Percentiles rank a stretch among this genome's conserved stretches.
Evolutionary conservation across 768 basidiomycete genomes (phyloP).

Genomic region (Phallus indusiatus): DNA sequence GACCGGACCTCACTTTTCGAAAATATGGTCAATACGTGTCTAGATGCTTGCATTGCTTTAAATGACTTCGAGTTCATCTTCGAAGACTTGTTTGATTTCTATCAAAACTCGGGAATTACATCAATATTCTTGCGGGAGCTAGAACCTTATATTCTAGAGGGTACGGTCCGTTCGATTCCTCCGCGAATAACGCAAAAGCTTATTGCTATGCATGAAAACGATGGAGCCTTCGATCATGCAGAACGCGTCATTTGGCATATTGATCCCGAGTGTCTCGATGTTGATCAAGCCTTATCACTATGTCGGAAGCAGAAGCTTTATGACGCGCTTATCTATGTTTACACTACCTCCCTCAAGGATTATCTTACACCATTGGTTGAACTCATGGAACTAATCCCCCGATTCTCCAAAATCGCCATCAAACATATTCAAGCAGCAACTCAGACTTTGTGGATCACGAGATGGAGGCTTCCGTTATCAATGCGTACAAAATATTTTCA

Average conservation of each 20-base stretch:
- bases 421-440: conserved; percentile 6
- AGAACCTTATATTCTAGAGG: conserved; percentile 72
- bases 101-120: conserved; percentile 74
- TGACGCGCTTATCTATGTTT: conserved; percentile 92
- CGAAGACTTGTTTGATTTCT: conserved; percentile 88
- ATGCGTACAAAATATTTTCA: conserved; percentile 87
- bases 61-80: conserved; percentile 81
- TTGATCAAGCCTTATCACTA: conserved; percentile 83
- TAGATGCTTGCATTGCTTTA: conserved; percentile 71
- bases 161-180: conserved; percentile 65
- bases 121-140: conserved; percentile 76
- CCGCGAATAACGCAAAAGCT: conserved; percentile 83
- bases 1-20: conserved; percentile 89
- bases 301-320: conserved; percentile 80
- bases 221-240: conserved; percentile 59
- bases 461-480: conserved; percentile 15
- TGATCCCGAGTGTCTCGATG: conserved; percentile 81
- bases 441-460: not conserved
- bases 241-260: conserved; percentile 96
- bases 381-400: conserved; percentile 66
- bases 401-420: conserved; percentile 44
- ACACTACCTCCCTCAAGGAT: conserved; percentile 80
- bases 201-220: conserved; percentile 66
- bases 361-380: conserved; percentile 86
- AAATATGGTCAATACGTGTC: conserved; percentile 68